phyloP scores from a whole-genome alignment of 441 rosid species.

The Arabidopsis hybrid region DNA sequence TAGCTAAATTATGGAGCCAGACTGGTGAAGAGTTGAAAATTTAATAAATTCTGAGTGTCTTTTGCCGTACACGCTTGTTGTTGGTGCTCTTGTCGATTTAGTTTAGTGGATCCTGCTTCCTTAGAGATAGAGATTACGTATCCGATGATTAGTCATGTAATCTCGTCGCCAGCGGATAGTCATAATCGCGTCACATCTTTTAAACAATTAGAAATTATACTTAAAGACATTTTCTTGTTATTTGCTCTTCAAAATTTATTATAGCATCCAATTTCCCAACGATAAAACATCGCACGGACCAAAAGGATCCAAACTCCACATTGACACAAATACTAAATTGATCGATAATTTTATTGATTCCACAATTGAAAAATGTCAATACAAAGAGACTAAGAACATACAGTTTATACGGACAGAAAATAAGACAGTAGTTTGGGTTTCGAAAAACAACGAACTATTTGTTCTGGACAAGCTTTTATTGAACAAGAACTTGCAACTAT shows the following conservation, averaged over 20 bases:
- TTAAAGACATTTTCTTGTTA: no score
- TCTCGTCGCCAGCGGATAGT: no score
- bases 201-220: no score
- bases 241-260: background rate
- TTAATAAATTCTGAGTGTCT: background rate
- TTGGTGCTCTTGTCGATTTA: background rate
- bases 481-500: background rate
- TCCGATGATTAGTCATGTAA: background rate
- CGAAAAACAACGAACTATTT: background rate
- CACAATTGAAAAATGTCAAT: background rate
- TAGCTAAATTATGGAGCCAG: slow-evolving; percentile 3
- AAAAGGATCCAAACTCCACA: background rate
- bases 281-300: background rate
- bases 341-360: background rate
- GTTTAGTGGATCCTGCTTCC: slow-evolving; percentile 11
- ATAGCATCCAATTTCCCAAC: background rate
- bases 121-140: background rate
- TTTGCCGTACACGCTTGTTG: background rate
- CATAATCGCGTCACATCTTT: no score
- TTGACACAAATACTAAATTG: background rate
- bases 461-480: slow-evolving; percentile 29
- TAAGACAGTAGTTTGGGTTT: slow-evolving; percentile 1
- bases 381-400: slow-evolving; percentile 9
- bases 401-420: background rate
- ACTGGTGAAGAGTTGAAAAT: slow-evolving; percentile 6